Evolutionary conservation across 1,284 basidiomycete species (phyloP).

Genomic region (Mycosarcoma mackinlayi): DNA sequence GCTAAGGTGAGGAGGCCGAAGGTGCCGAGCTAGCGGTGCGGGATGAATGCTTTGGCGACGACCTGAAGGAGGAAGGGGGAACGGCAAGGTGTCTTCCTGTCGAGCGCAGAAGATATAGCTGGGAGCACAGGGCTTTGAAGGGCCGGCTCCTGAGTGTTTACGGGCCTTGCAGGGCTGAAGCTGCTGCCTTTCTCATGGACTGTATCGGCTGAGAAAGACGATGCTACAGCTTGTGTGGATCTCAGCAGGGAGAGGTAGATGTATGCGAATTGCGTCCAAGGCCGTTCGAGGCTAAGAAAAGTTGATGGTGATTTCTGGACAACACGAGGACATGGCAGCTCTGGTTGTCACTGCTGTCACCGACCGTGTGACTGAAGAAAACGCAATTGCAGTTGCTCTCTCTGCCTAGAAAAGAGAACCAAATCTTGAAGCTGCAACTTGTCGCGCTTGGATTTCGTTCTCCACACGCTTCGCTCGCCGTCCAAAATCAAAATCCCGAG

Average conservation of each 20-base stretch:
- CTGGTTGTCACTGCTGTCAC: too few species aligned
- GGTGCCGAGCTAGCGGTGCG: neutral
- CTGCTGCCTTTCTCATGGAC: neutral
- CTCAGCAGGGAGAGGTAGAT: slow-evolving; percentile 3
- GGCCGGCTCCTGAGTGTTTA: neutral
- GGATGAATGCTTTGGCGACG: neutral
- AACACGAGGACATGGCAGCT: slow-evolving; percentile 10
- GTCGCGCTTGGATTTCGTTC: neutral
- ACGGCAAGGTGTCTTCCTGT: neutral
- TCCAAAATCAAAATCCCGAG: too few species aligned
- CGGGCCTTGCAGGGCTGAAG: too few species aligned
- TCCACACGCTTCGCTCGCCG: neutral
- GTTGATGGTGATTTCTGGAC: slow-evolving; percentile 26
- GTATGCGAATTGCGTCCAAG: neutral
- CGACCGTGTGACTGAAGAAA: too few species aligned
- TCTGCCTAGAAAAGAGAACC: slow-evolving; percentile 4
- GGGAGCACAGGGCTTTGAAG: neutral
- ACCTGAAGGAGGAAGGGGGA: neutral
- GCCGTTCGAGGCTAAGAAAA: slow-evolving; percentile 11
- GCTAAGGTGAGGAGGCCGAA: neutral
- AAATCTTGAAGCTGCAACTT: too few species aligned
- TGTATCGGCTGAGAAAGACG: neutral
- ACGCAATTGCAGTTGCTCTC: neutral
- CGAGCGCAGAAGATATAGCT: slow-evolving; percentile 25
- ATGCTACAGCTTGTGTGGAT: too few species aligned